A percentile compares a stretch with the other conserved stretches of the same genome.
Conservation (phyloP, 495 filamentous ascomycete species). For the Platismatia glauca region DNA sequence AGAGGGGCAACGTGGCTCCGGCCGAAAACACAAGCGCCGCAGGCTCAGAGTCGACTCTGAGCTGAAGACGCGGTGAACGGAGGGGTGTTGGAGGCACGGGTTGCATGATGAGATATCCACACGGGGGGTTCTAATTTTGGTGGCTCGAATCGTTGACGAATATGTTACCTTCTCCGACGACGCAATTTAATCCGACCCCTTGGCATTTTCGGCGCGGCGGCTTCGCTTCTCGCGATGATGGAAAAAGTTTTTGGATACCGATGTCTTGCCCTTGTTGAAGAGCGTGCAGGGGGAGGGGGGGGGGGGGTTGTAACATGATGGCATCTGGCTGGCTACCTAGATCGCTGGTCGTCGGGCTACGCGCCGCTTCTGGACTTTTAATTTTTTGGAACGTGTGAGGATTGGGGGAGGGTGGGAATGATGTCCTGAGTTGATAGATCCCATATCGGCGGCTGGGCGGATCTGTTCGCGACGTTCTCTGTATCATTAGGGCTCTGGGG, state of each 20-base stretch:
- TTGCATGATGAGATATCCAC: background rate
- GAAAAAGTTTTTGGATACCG: background rate
- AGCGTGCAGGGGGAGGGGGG: too few species aligned
- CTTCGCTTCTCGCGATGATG: background rate
- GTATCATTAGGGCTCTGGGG: too few species aligned
- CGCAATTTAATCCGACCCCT: background rate
- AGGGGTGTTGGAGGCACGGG: background rate
- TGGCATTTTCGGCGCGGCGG: background rate
- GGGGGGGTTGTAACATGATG: too few species aligned
- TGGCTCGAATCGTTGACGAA: background rate
- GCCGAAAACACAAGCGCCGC: background rate
- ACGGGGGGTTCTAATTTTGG: background rate
- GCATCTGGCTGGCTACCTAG: too few species aligned
- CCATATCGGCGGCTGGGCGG: too few species aligned
- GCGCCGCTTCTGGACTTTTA: background rate
- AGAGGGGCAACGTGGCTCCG: conserved; percentile 9
- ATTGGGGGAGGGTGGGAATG: too few species aligned
- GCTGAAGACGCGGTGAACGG: background rate
- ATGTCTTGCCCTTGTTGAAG: background rate
- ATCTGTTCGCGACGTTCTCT: too few species aligned
- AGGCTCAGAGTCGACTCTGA: conserved; percentile 1
- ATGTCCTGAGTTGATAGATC: too few species aligned
- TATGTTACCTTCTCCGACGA: background rate
- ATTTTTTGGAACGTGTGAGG: background rate
- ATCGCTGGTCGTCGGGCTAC: background rate